These are phyloP conservation scores for Rhizophagus sp. DNA, from an alignment of 192 early-diverging fungal genomes.

Conservation along the genomic window DNA sequence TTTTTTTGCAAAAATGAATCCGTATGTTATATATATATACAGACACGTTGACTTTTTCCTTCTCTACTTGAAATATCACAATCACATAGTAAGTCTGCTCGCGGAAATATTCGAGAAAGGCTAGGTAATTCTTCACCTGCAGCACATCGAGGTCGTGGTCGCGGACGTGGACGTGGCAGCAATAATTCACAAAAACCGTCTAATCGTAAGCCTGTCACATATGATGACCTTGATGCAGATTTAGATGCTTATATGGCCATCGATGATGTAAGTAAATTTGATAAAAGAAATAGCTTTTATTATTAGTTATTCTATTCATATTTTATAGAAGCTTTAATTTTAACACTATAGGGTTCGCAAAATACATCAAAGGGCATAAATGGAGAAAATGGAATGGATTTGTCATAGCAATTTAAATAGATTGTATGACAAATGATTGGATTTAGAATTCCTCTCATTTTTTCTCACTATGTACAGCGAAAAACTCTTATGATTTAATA, in stretches of 20 bases:
- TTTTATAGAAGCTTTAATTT: neutral
- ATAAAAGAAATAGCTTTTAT: neutral
- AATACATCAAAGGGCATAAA: neutral
- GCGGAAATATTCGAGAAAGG: constrained; percentile 13
- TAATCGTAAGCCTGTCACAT: constrained; percentile 19
- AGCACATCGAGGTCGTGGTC: constrained; percentile 5
- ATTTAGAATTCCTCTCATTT: neutral
- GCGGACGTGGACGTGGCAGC: neutral
- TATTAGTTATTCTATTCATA: neutral
- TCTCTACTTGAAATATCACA: neutral
- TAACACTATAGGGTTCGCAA: neutral
- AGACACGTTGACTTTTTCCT: neutral
- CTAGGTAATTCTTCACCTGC: neutral
- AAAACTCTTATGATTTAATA: neutral
- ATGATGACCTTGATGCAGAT: constrained; percentile 31
- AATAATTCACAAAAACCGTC: constrained; percentile 2
- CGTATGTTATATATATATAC: neutral
- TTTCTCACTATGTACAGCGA: neutral
- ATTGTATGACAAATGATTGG: neutral
- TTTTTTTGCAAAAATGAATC: too few species aligned
- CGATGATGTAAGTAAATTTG: constrained; percentile 5
- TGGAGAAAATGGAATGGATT: constrained; percentile 17
- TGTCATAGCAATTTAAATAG: constrained; percentile 3
- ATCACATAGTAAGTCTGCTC: neutral
- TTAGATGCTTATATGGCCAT: constrained; percentile 33